Percentiles rank a stretch among this genome's conserved stretches.
These are phyloP conservation scores for Moesziomyces globuligerus DNA, from an alignment of 1,284 basidiomycete species.

Conservation along the genomic window DNA sequence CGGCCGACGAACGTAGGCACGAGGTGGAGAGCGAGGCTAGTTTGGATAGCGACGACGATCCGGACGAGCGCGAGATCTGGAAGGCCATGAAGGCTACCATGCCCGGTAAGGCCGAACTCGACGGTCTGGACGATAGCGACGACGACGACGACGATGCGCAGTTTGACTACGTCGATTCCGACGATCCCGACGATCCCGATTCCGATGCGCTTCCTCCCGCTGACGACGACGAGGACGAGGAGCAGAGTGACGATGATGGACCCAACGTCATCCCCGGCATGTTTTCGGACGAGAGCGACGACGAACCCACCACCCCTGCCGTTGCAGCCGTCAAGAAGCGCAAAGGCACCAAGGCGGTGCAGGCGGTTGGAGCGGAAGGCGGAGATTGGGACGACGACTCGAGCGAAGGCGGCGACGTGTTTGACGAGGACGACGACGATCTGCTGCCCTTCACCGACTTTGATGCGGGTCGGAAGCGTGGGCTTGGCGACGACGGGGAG, in stretches of 20 bases:
- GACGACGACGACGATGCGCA: conserved; percentile 42
- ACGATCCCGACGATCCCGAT: too few species aligned
- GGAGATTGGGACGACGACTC: conserved; percentile 41
- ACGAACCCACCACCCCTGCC: neutral
- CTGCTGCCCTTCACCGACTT: conserved; percentile 61
- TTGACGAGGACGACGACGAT: conserved; percentile 66
- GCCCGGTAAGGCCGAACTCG: conserved; percentile 73
- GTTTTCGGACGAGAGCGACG: neutral
- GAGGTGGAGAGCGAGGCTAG: conserved; percentile 27
- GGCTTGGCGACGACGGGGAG: conserved; percentile 7
- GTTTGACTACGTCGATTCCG: conserved; percentile 49
- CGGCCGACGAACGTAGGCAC: conserved; percentile 70
- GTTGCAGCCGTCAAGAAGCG: conserved; percentile 8
- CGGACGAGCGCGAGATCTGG: conserved; percentile 68
- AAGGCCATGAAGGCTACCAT: conserved; percentile 69
- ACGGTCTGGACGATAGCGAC: conserved; percentile 56
- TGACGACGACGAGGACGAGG: conserved; percentile 52
- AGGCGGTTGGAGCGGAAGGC: too few species aligned
- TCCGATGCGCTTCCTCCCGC: conserved; percentile 24
- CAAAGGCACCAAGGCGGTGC: too few species aligned
- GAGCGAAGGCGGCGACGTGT: conserved; percentile 49
- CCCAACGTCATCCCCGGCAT: neutral
- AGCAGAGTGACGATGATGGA: conserved; percentile 1
- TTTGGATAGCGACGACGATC: conserved; percentile 48
- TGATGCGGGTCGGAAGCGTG: conserved; percentile 25